These are phyloP conservation scores for Bryopsis sp. DNA, from an alignment of 139 green algal species.

Conservation along the genomic window DNA sequence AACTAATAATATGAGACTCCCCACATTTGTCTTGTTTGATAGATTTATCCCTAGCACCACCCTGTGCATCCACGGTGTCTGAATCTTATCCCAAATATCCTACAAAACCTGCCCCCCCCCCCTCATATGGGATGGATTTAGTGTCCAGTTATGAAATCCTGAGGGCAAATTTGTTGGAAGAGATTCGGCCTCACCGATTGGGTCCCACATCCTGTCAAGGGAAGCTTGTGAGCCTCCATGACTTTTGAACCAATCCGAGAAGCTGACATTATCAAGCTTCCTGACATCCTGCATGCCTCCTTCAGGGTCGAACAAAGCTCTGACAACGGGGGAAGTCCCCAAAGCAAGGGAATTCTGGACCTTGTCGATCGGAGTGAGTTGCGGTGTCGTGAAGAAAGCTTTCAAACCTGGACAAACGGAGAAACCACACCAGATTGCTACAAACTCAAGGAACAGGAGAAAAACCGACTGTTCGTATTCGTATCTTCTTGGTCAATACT, in stretches of 20 bases:
- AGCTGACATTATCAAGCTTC: slow-evolving; percentile 73
- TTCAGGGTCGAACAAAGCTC: slow-evolving; percentile 84
- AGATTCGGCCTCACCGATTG: slow-evolving; percentile 56
- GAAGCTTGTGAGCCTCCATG: slow-evolving; percentile 67
- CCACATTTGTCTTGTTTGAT: too few relatives aligned
- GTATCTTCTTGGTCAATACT: too few relatives aligned
- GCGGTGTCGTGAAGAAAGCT: slow-evolving; percentile 91
- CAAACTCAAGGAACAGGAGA: too few relatives aligned
- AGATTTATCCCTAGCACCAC: too few relatives aligned
- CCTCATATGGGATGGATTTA: too few relatives aligned
- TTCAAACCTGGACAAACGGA: slow-evolving; percentile 57
- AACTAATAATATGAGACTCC: too few relatives aligned
- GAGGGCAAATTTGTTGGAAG: background rate
- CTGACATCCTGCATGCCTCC: slow-evolving; percentile 81
- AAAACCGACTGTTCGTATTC: too few relatives aligned
- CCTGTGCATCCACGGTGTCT: too few relatives aligned
- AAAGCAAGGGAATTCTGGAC: slow-evolving; percentile 76
- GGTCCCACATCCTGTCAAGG: slow-evolving; percentile 95
- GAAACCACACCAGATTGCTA: background rate
- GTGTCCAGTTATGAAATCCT: background rate
- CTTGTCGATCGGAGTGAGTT: slow-evolving; percentile 80
- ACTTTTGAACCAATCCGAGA: slow-evolving; percentile 87
- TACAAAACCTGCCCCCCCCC: too few relatives aligned
- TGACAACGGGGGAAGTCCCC: slow-evolving; percentile 54
- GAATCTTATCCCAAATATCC: too few relatives aligned